Base-by-base conservation (phyloP, 352 stramenopile genomes). In the Peronospora farinosa region DNA sequence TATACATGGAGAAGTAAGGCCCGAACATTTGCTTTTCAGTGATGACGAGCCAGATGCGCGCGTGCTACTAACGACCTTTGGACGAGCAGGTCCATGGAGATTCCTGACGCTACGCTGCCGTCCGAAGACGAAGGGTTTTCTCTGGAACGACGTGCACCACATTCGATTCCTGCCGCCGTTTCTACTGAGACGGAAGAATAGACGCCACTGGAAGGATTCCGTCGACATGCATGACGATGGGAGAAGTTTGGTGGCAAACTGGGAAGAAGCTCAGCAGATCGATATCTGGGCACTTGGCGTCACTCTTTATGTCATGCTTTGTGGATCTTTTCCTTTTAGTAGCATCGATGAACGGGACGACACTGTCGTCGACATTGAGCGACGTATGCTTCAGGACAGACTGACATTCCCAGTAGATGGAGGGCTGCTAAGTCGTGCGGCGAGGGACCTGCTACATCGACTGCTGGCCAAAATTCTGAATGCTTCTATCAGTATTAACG, bases 271-370 rank as follows among this genome's bases (percentile, higher is more conserved):
- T 0, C 67, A 73, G 31, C 82, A 90, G 38, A 33, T 90, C 7
- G 82, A 92, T 51, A 45, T 80, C 7, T 92, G 74, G 73, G 75
- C 78, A 2, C 62, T 92, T 6, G 82, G 82, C 2, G 69, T 92
- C 19, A 86, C 74, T 5, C 73, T 88, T 48, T 88, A 79, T 43
- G 60, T 83, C 40, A 62, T 91, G 51, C 55, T 91, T 1, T 88
- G 70, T 28, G 73, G 65, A 1, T 57, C 57, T 11, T 87, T 82
- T 42, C 79, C 79, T 1, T 90, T 88, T 35, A 50, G 60, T 31
- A 51, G 16, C 23, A 35, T 45, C 0, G 47, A 44, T 12, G 38
- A 43, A 7, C 51, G 57, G 11, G 55, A 68, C 8, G 48, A 53
- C n/a, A 51, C 43, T 8, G 60, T 70, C 16, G 38, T 55, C 15